Evolutionary conservation across 495 filamentous ascomycete species (phyloP).

Genomic region (Trichoderma asperelloides): DNA sequence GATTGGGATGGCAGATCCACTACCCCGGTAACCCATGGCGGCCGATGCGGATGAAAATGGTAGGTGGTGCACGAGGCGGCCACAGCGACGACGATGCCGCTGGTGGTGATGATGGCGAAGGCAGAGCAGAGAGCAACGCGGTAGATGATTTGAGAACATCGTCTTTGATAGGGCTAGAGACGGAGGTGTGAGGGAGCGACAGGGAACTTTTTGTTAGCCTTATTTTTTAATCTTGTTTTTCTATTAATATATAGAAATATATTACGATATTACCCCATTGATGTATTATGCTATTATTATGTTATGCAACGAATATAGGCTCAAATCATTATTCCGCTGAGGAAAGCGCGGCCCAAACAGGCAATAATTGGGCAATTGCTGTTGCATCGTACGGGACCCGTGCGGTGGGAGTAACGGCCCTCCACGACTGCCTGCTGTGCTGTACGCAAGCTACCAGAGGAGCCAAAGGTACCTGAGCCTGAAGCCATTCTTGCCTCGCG

Average conservation of each 20-base stretch:
- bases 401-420: background rate
- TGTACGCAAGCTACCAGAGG: too few species aligned
- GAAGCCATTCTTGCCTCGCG: background rate
- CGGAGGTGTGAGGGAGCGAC: too few species aligned
- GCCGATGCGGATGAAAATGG: constrained; percentile 1
- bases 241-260: too few species aligned
- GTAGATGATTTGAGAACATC: too few species aligned
- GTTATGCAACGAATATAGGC: background rate
- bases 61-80: constrained; percentile 5
- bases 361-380: background rate
- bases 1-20: constrained; percentile 4
- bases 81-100: background rate
- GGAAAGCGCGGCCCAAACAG: background rate
- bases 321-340: background rate
- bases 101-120: background rate
- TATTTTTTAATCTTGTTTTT: background rate
- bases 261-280: too few species aligned
- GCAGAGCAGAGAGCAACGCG: background rate
- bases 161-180: too few species aligned
- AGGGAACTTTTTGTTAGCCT: too few species aligned
- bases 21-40: constrained; percentile 8
- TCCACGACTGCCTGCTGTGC: background rate
- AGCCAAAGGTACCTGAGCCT: background rate
- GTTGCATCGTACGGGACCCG: background rate
- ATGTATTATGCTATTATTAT: background rate